Evolutionary conservation across 495 filamentous ascomycete species (phyloP).

Genomic region (Pseudevernia furfuracea): DNA sequence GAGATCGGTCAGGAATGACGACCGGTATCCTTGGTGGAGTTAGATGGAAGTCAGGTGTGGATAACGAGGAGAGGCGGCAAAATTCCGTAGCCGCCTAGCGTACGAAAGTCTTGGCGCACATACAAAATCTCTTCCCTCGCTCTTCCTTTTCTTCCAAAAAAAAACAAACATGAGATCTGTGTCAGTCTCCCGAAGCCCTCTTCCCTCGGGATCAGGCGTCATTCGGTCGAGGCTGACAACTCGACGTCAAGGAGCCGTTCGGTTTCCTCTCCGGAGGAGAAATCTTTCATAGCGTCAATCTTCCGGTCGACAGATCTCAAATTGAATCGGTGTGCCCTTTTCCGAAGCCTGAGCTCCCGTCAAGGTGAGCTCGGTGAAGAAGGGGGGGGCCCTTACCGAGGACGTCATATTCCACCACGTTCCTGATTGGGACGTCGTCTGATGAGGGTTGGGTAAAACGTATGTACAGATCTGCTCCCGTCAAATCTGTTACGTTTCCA

Average conservation of each 20-base stretch:
- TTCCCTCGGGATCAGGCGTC: conserved; percentile 39
- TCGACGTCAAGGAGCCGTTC: conserved; percentile 83
- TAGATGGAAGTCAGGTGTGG: not conserved
- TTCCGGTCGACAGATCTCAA: conserved; percentile 91
- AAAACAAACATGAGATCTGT: conserved; percentile 63
- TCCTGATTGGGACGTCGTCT: conserved; percentile 68
- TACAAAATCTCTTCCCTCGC: conserved; percentile 24
- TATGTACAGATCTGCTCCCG: not conserved
- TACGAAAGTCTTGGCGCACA: conserved; percentile 30
- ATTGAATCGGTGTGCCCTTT: conserved; percentile 43
- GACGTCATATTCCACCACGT: conserved; percentile 86
- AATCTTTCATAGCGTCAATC: conserved; percentile 62
- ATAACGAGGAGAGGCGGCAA: not conserved
- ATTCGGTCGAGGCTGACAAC: conserved; percentile 74
- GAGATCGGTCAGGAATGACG: not conserved
- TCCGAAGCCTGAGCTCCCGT: conserved; percentile 60
- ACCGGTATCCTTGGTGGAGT: not conserved
- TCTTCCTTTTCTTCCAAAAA: conserved; percentile 33
- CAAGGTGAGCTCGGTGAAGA: conserved; percentile 58
- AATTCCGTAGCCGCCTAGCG: conserved; percentile 16
- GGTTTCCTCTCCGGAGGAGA: conserved; percentile 30
- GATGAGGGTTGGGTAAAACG: conserved; percentile 76
- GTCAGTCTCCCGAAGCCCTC: conserved; percentile 60
- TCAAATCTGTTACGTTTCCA: not conserved
- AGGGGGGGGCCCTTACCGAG: conserved; percentile 38